A percentile compares a stretch with the other conserved stretches of the same genome.
phyloP scores from a whole-genome alignment of 2,329 filamentous ascomycete genomes.

The Periglandula ipomoeae region DNA sequence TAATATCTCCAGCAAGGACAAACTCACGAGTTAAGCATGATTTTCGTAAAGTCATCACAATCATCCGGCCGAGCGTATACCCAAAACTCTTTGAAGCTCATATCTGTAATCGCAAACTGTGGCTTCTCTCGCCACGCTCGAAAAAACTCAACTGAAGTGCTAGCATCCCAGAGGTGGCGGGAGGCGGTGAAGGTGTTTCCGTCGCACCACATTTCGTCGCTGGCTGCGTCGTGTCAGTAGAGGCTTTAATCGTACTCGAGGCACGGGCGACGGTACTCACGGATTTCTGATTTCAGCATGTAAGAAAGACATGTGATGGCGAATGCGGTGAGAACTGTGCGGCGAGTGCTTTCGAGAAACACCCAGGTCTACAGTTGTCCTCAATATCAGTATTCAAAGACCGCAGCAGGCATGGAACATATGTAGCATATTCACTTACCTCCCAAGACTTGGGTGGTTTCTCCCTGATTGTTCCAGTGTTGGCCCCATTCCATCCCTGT shows the following conservation, averaged over 20 bases:
- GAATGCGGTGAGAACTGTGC: slow-evolving; percentile 26
- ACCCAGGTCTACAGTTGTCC: slow-evolving; percentile 26
- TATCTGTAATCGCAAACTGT: slow-evolving; percentile 24
- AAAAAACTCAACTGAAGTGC: slow-evolving; percentile 31
- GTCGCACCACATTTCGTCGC: slow-evolving; percentile 8
- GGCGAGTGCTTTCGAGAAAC: slow-evolving; percentile 31
- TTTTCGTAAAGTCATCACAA: slow-evolving; percentile 29
- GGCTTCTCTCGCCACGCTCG: slow-evolving; percentile 35
- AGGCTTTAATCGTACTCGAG: not conserved
- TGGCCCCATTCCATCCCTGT: slow-evolving; percentile 13
- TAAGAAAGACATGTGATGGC: slow-evolving; percentile 24
- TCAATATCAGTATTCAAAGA: not conserved
- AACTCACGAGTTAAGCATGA: slow-evolving; percentile 29
- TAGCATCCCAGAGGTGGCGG: slow-evolving; percentile 33
- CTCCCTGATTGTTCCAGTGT: slow-evolving; percentile 15
- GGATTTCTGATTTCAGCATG: slow-evolving; percentile 23
- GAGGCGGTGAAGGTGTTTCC: slow-evolving; percentile 27
- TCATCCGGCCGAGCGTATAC: slow-evolving; percentile 26
- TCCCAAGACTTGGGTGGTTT: slow-evolving; percentile 33
- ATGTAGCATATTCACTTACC: slow-evolving; percentile 15
- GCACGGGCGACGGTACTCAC: slow-evolving; percentile 13
- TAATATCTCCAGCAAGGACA: not conserved
- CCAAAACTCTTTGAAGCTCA: slow-evolving; percentile 28
- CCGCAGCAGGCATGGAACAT: not conserved
- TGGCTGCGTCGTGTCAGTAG: slow-evolving; percentile 3